A percentile compares a stretch with the other conserved stretches of the same genome.
These are phyloP conservation scores for Pichia californica DNA, from an alignment of 805 yeast species.

Conservation along the genomic window DNA sequence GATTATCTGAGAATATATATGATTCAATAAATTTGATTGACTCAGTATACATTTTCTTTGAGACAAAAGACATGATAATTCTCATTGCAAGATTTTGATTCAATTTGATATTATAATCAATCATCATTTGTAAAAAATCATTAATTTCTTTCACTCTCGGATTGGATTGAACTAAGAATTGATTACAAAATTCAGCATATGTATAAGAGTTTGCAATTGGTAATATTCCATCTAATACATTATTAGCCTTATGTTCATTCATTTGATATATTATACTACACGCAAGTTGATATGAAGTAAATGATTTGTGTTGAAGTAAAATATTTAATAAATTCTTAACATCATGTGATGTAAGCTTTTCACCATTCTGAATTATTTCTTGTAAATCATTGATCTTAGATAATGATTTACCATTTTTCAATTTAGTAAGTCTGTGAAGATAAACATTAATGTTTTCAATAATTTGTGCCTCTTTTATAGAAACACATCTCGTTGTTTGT, in stretches of 20 bases:
- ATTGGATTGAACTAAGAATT: slow-evolving; percentile 26
- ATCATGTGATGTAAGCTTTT: slow-evolving; percentile 21
- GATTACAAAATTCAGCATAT: slow-evolving; percentile 34
- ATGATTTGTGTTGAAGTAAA: slow-evolving; percentile 19
- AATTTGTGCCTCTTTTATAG: slow-evolving; percentile 19
- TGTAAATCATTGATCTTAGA: slow-evolving; percentile 10
- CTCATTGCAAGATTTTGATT: slow-evolving; percentile 35
- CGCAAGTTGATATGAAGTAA: slow-evolving; percentile 24
- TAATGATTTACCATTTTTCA: slow-evolving; percentile 10
- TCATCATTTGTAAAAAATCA: slow-evolving; percentile 27
- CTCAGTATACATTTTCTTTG: slow-evolving; percentile 24
- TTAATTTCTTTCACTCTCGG: slow-evolving; percentile 26
- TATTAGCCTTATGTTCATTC: slow-evolving; percentile 17
- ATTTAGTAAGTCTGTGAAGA: slow-evolving; percentile 8
- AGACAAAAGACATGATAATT: slow-evolving; percentile 29
- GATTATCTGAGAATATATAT: slow-evolving; percentile 14
- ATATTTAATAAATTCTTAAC: slow-evolving; percentile 20
- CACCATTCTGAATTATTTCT: slow-evolving; percentile 18
- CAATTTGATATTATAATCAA: slow-evolving; percentile 23
- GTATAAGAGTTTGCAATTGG: slow-evolving; percentile 37
- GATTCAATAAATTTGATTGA: slow-evolving; percentile 31
- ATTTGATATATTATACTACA: slow-evolving; percentile 27
- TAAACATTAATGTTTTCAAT: slow-evolving; percentile 17
- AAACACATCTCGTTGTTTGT: slow-evolving; percentile 10
- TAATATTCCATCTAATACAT: slow-evolving; percentile 16